Conservation (phyloP, 2,329 filamentous ascomycete genomes). For the Penicillium sp. region DNA sequence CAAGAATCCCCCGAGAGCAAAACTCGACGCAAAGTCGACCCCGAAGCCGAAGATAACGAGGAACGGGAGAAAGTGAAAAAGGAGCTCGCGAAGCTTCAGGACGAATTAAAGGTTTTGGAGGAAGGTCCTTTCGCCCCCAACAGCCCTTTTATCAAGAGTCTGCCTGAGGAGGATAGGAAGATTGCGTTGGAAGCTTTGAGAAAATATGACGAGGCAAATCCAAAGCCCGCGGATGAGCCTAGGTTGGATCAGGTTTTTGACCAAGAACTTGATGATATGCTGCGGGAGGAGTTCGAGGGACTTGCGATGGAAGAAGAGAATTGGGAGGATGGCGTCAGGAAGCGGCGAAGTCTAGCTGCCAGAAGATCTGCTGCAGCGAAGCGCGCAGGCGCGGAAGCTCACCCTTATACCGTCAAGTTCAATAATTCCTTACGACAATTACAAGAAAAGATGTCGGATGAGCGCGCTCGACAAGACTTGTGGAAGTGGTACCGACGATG, state of each 20-base stretch:
- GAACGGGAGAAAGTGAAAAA: conserved; percentile 39
- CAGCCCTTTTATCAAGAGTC: conserved; percentile 44
- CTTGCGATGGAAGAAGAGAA: conserved; percentile 39
- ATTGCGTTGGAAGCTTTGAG: conserved; percentile 45
- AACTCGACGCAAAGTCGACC: conserved; percentile 38
- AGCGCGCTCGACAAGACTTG: conserved; percentile 36
- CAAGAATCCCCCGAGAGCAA: conserved; percentile 40
- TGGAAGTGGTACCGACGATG: conserved; percentile 55
- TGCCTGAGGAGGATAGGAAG: conserved; percentile 44
- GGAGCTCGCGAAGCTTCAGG: conserved; percentile 41
- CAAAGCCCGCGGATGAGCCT: conserved; percentile 22
- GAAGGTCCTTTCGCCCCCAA: conserved; percentile 46
- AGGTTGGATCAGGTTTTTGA: conserved; percentile 42
- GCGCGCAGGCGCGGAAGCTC: conserved; percentile 34
- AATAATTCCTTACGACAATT: conserved; percentile 39
- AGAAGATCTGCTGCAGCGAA: conserved; percentile 34
- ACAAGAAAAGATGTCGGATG: conserved; percentile 28
- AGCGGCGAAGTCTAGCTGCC: conserved; percentile 16
- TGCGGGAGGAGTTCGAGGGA: conserved; percentile 40
- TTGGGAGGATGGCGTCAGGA: conserved; percentile 31
- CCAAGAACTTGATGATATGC: conserved; percentile 43
- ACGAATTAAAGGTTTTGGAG: conserved; percentile 41
- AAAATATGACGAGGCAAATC: conserved; percentile 42
- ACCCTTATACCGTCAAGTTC: conserved; percentile 43
- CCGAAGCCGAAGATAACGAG: conserved; percentile 40